phyloP scores from a whole-genome alignment of 768 basidiomycete genomes.

The Tephrocybe sp. region DNA sequence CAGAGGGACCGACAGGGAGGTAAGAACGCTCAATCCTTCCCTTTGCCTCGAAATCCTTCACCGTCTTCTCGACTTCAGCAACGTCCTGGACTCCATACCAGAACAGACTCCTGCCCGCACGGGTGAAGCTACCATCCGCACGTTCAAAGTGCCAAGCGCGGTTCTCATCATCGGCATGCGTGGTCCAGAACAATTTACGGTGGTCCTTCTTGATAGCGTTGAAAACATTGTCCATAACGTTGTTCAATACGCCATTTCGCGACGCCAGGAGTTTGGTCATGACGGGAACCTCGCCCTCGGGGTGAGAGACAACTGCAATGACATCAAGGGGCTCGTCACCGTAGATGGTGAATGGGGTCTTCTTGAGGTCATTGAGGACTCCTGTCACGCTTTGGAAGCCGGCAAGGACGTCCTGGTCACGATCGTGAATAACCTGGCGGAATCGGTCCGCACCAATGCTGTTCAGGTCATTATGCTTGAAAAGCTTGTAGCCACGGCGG shows the following conservation, averaged over 20 bases:
- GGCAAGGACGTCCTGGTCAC: conserved; percentile 86
- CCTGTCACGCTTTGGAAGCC: conserved; percentile 86
- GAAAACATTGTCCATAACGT: conserved; percentile 96
- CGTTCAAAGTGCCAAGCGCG: conserved; percentile 98
- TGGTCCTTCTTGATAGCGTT: conserved; percentile 95
- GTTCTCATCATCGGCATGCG: conserved; percentile 93
- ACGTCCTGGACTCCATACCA: conserved; percentile 97
- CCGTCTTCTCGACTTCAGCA: conserved; percentile 83
- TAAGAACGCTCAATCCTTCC: conserved; percentile 85
- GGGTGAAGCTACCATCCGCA: conserved; percentile 95
- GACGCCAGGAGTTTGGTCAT: conserved; percentile 91
- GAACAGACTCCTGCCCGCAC: conserved; percentile 91
- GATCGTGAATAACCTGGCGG: conserved; percentile 91
- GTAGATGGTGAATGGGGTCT: conserved; percentile 88
- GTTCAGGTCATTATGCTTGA: conserved; percentile 82
- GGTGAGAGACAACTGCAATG: conserved; percentile 90
- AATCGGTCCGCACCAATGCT: conserved; percentile 90
- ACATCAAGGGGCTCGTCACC: conserved; percentile 98
- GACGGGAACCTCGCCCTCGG: conserved; percentile 83
- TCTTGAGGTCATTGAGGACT: conserved; percentile 77
- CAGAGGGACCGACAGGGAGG: conserved; percentile 81
- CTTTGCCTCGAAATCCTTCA: conserved; percentile 71
- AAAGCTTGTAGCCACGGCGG: conserved; percentile 96
- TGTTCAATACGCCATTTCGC: conserved; percentile 87
- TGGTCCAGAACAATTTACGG: conserved; percentile 95